Base-by-base conservation (phyloP, 2,329 filamentous ascomycete genomes). In the Sarocladium kiliense region DNA sequence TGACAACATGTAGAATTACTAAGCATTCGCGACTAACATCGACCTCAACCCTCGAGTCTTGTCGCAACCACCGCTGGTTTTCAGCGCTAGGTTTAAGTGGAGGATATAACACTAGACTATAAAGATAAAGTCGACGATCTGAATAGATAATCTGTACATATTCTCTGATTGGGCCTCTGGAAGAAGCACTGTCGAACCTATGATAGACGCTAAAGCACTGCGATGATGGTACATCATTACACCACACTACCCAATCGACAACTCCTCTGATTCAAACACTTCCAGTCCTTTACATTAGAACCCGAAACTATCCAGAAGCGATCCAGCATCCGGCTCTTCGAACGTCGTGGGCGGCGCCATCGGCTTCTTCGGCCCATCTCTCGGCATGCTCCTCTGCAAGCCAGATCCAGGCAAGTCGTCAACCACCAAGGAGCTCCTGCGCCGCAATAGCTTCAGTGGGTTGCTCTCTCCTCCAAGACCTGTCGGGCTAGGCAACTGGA, bases 241-340 rank as follows among this genome's bases (percentile, higher is more conserved):
- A 16, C 41, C 16, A 30, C 25, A 19, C n/a, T 6, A 11, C n/a
- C n/a, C n/a, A n/a, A n/a, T n/a, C n/a, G n/a, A n/a, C n/a, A n/a
- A n/a, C n/a, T n/a, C n/a, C n/a, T n/a, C n/a, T n/a, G n/a, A n/a
- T n/a, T n/a, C n/a, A n/a, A n/a, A 6, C 45, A 50, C 23, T 9
- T 7, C 27, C 27, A 30, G 4, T 30, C 14, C 45, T 32, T 27
- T 34, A 49, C 50, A 16, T 63, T 63, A 97, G 67, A 97, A 94
- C 1, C 93, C 93, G 79, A 97, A 97, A 68, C 83, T 92, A 76
- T 97, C 93, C 63, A 97, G 77, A 65, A 99, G 72, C 57, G 90
- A 93, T 67, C 84, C 90, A 26, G 89, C 81, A 73, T 96, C 91
- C n/a, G 94, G 94, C 70, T 99, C 94, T 63, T 95, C 81, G 68